Evolutionary conservation across 176 grass and related monocot genomes (phyloP).

Genomic region (Juncus effusus): DNA sequence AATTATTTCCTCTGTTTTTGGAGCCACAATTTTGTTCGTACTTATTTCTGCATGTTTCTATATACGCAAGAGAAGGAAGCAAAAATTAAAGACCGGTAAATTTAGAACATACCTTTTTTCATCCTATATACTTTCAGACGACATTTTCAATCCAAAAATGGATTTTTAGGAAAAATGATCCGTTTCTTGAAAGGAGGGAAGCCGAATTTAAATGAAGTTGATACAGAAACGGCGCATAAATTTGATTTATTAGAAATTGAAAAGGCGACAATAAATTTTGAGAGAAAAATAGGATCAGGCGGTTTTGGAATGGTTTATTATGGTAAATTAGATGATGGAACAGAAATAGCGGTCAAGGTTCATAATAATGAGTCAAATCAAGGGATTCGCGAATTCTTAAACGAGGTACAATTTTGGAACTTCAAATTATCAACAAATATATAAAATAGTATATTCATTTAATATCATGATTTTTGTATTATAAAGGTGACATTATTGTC

Average conservation of each 20-base stretch:
- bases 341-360: conserved; percentile 91
- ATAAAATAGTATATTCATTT: conserved; percentile 4
- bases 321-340: conserved; percentile 66
- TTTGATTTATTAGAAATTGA: conserved; percentile 91
- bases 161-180: conserved; percentile 37
- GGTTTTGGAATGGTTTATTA: conserved; percentile 96
- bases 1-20: conserved; percentile 49
- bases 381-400: conserved; percentile 88
- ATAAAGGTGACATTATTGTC: conserved; percentile 84
- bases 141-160: conserved; percentile 11
- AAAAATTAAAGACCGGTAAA: conserved; percentile 7
- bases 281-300: conserved; percentile 76
- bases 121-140: conserved; percentile 4
- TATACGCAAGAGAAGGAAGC: conserved; percentile 50
- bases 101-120: background rate
- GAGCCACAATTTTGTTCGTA: conserved; percentile 43
- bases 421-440: conserved; percentile 16
- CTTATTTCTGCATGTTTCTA: conserved; percentile 46
- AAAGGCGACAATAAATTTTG: conserved; percentile 66
- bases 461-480: background rate
- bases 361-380: conserved; percentile 83
- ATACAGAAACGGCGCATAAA: conserved; percentile 71
- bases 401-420: conserved; percentile 50
- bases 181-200: conserved; percentile 49
- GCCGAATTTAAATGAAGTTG: conserved; percentile 69